Evolutionary conservation across 106 monocot species (phyloP).

Genomic region (Posidonia australis): DNA sequence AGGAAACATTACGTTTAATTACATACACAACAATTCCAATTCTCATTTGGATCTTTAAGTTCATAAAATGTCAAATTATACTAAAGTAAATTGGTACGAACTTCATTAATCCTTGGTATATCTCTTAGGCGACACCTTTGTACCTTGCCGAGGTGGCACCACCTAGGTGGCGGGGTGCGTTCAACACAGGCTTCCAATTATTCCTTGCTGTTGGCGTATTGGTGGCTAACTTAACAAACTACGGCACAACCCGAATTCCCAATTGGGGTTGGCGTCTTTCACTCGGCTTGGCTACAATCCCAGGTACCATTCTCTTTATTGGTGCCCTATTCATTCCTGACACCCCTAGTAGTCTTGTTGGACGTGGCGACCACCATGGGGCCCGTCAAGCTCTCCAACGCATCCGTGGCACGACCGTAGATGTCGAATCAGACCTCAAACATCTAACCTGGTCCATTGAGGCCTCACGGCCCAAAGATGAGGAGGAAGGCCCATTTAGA

Average conservation of each 20-base stretch:
- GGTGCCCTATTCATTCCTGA: slow-evolving; percentile 11
- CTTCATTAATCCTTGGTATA: background rate
- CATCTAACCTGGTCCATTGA: background rate
- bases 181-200: slow-evolving; percentile 20
- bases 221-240: slow-evolving; percentile 13
- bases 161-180: slow-evolving; percentile 16
- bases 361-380: background rate
- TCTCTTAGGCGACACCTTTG: slow-evolving; percentile 6
- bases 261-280: slow-evolving; percentile 16
- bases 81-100: background rate
- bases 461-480: background rate
- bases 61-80: too few relatives aligned
- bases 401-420: slow-evolving; percentile 3
- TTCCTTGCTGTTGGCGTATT: slow-evolving; percentile 10
- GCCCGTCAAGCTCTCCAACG: slow-evolving; percentile 7
- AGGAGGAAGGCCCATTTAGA: slow-evolving; percentile 3
- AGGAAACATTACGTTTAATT: background rate
- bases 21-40: background rate
- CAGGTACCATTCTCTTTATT: slow-evolving; percentile 10
- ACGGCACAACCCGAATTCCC: background rate
- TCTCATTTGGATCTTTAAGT: background rate
- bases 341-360: slow-evolving; percentile 12
- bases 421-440: slow-evolving; percentile 11
- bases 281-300: slow-evolving; percentile 9
- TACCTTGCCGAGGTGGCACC: slow-evolving; percentile 20